Evolutionary conservation across 306 rosid genomes (phyloP).

Genomic region (Lablab purpureus): DNA sequence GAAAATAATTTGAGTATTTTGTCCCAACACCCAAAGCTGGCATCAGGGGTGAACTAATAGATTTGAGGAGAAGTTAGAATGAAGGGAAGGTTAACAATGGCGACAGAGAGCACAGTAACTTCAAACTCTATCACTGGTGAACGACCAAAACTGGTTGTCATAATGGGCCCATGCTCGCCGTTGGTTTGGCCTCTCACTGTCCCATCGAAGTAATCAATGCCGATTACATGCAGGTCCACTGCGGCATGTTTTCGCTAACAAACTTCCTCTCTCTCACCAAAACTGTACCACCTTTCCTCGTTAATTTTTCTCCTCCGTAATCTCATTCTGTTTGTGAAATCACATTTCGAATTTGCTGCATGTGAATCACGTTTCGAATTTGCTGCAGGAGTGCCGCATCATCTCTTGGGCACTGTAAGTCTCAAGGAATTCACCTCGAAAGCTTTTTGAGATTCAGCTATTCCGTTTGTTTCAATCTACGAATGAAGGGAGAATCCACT

Average conservation of each 20-base stretch:
- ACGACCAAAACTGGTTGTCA: conserved; percentile 59
- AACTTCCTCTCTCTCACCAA: conserved; percentile 67
- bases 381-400: conserved; percentile 80
- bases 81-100: conserved; percentile 27
- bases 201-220: conserved; percentile 88
- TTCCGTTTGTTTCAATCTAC: conserved; percentile 58
- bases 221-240: conserved; percentile 93
- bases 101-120: conserved; percentile 37
- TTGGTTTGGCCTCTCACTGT: conserved; percentile 76
- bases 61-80: background rate
- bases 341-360: too few species aligned
- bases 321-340: conserved; percentile 33
- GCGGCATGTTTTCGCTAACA: conserved; percentile 90
- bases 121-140: conserved; percentile 51
- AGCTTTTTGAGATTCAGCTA: conserved; percentile 77
- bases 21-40: background rate
- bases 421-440: conserved; percentile 89
- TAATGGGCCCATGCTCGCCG: conserved; percentile 86
- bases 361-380: background rate
- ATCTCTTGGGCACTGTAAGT: conserved; percentile 77
- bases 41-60: too few species aligned
- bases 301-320: background rate
- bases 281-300: conserved; percentile 52
- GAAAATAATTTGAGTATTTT: background rate
- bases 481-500: background rate